These are phyloP conservation scores for Chrysoporthe austroafricana DNA, from an alignment of 2,329 filamentous ascomycete genomes.

Conservation along the genomic window DNA sequence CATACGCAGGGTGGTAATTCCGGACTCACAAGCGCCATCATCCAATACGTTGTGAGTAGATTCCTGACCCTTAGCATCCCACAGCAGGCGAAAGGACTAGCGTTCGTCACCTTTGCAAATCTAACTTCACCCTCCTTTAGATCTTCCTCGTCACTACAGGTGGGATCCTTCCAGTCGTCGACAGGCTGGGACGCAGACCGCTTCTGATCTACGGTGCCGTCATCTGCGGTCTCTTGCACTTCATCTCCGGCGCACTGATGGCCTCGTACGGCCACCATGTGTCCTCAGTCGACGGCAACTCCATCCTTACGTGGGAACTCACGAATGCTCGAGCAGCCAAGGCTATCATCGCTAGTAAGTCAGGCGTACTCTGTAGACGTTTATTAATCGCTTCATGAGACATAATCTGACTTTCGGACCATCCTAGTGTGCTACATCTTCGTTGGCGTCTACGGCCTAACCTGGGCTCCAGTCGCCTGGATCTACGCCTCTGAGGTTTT, in stretches of 20 bases:
- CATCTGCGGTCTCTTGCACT: conserved; percentile 51
- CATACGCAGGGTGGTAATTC: conserved; percentile 30
- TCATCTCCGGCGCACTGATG: conserved; percentile 54
- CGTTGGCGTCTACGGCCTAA: conserved; percentile 43
- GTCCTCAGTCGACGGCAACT: conserved; percentile 47
- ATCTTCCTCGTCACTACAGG: conserved; percentile 59
- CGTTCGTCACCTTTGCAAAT: background rate
- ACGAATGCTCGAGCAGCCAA: conserved; percentile 47
- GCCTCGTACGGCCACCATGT: conserved; percentile 51
- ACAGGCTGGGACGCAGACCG: conserved; percentile 51
- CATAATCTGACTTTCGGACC: background rate
- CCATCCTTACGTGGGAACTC: conserved; percentile 51
- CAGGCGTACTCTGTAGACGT: background rate
- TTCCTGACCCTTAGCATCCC: background rate
- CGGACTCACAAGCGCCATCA: conserved; percentile 53
- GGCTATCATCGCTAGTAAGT: conserved; percentile 52
- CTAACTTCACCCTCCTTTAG: background rate
- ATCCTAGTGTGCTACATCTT: conserved; percentile 44
- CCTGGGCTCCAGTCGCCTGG: conserved; percentile 40
- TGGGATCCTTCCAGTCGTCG: conserved; percentile 52
- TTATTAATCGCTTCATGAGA: background rate
- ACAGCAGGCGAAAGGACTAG: background rate
- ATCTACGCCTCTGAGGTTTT: conserved; percentile 43
- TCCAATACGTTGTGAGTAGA: conserved; percentile 50
- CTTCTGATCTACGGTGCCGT: conserved; percentile 52